Evolutionary conservation across 345 rosid genomes (phyloP), one percentile per base, ranked within the genome.

Genomic region (Orychophragmus violaceus): DNA sequence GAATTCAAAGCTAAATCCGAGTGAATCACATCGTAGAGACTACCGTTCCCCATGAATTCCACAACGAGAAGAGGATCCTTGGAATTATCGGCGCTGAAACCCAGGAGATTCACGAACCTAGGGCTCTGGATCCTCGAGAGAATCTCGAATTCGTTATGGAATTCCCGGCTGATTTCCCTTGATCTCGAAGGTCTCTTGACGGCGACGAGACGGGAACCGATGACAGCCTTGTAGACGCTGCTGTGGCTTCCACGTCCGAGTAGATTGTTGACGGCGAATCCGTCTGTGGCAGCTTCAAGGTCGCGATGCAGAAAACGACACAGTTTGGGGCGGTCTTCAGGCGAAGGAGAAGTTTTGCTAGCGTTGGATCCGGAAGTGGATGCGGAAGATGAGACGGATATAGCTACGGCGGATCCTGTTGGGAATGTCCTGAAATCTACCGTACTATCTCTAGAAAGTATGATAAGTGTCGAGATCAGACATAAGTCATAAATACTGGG

Each of bases 241-340:
- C 97, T 97, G 69, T 94, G 99, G 79, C 99, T 94, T 59, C 99
- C 99, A 67, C 87, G 88, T 0, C 99, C 99, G 5, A 94, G 83
- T 2, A 94, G 82, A 60, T 79, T 88, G 48, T 76, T 77, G 48
- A 83, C 81, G 72, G 95, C 80, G 87, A 94, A 94, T 6, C 99
- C 97, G 57, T 83, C 72, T 52, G 99, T 91, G 52, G 99, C 99
- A 0, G 97, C 86, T 72, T 90, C 95, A 10, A 94, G 89, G 74
- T 90, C 99, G 64, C 88, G 77, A 82, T 94, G 90, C 30, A 78
- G 71, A 68, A 87, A 94, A 5, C 80, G 93, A 56, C 87, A 93
- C 77, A 94, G 85, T 84, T 81, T 90, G 56, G 86, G 78, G 30
- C 87, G 85, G 41, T 83, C 85, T 57, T 80, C 82, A 1, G 50